phyloP scores from a whole-genome alignment of 768 basidiomycete genomes.

The Pleurotus platypus region DNA sequence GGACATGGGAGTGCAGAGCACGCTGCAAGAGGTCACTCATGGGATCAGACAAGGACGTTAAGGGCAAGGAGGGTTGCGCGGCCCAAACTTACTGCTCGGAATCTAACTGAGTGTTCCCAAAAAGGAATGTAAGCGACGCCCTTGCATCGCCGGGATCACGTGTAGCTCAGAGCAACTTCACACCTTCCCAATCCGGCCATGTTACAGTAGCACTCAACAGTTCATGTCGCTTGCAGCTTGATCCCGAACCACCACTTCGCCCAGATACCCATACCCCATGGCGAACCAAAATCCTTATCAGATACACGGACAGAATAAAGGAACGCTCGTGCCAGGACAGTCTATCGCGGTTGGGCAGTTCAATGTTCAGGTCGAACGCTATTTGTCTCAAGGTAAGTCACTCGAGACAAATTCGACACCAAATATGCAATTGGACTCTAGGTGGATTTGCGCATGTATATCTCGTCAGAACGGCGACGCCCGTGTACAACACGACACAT shows the following conservation, averaged over 20 bases:
- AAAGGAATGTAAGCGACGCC: not conserved
- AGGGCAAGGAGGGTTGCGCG: not conserved
- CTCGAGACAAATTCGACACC: constrained; percentile 7
- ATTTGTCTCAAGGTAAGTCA: constrained; percentile 85
- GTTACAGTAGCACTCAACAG: constrained; percentile 2
- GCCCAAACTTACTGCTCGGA: not conserved
- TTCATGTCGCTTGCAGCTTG: constrained; percentile 2
- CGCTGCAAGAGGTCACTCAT: constrained; percentile 12
- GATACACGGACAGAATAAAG: constrained; percentile 54
- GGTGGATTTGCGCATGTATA: constrained; percentile 99
- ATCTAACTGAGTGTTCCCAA: constrained; percentile 5
- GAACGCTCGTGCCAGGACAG: constrained; percentile 78
- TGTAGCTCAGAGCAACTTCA: not conserved
- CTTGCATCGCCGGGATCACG: not conserved
- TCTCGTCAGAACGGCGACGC: constrained; percentile 81
- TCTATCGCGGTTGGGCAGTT: constrained; percentile 87
- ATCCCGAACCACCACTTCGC: constrained; percentile 5
- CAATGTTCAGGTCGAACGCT: constrained; percentile 88
- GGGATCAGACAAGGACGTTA: not conserved
- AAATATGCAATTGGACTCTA: constrained; percentile 27
- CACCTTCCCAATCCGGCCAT: constrained; percentile 2
- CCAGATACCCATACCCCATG: constrained; percentile 29
- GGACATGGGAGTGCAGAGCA: constrained; percentile 16
- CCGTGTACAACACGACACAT: constrained; percentile 87
- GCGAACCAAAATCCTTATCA: constrained; percentile 48